A percentile compares a stretch with the other conserved stretches of the same genome.
Evolutionary conservation across 1,139 yeast species (phyloP).

Genomic region (Yamadazyma oceani): DNA sequence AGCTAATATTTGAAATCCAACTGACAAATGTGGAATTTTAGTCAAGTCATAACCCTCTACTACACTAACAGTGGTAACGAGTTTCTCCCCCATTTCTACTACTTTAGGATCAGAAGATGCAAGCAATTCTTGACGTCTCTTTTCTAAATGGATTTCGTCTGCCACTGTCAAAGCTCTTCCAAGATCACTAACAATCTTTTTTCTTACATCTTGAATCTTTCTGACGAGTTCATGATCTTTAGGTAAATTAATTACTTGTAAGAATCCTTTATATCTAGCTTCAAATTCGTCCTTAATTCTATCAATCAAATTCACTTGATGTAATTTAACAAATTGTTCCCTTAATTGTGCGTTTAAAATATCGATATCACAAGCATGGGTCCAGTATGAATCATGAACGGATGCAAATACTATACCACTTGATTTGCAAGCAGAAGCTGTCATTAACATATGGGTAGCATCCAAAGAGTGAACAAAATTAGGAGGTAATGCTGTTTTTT

Average conservation of each 20-base stretch:
- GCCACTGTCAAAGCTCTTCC: slow-evolving; percentile 62
- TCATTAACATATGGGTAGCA: slow-evolving; percentile 94
- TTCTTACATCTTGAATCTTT: slow-evolving; percentile 51
- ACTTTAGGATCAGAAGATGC: slow-evolving; percentile 52
- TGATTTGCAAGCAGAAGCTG: slow-evolving; percentile 78
- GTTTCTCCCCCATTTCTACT: slow-evolving; percentile 50
- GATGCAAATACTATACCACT: slow-evolving; percentile 80
- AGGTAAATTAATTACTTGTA: slow-evolving; percentile 60
- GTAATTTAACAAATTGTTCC: slow-evolving; percentile 76
- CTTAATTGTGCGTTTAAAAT: slow-evolving; percentile 72
- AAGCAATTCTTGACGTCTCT: slow-evolving; percentile 57
- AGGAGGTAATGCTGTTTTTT: slow-evolving; percentile 93
- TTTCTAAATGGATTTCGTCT: slow-evolving; percentile 76
- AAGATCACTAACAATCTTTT: slow-evolving; percentile 46
- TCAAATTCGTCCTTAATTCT: slow-evolving; percentile 77
- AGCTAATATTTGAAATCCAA: slow-evolving; percentile 40
- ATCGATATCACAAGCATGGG: slow-evolving; percentile 86
- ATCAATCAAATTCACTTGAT: slow-evolving; percentile 68
- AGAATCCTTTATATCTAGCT: slow-evolving; percentile 70
- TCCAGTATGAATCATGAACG: slow-evolving; percentile 98
- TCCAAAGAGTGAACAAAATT: slow-evolving; percentile 93
- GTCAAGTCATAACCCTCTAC: slow-evolving; percentile 43
- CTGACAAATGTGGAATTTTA: slow-evolving; percentile 25
- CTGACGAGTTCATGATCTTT: slow-evolving; percentile 53
- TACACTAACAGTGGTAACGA: slow-evolving; percentile 76